A percentile compares a stretch with the other conserved stretches of the same genome.
Conservation (phyloP, 2,329 filamentous ascomycete species). For the Pestalotiopsis sp. region DNA sequence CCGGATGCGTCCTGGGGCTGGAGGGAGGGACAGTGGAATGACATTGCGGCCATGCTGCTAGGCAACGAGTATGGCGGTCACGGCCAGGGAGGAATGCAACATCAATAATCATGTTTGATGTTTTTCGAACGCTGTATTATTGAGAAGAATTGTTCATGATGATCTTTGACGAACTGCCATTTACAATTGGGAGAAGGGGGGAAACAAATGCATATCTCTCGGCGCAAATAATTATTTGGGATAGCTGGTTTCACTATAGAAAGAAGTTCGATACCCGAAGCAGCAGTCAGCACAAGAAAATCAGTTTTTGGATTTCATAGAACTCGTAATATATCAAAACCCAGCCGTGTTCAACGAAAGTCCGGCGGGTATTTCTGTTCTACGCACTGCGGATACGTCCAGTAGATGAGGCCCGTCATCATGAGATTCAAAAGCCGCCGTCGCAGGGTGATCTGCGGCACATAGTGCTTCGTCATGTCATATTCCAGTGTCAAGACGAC, state of each 20-base stretch:
- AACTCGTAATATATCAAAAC: not conserved
- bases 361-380: constrained; percentile 39
- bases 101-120: not conserved
- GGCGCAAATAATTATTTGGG: not conserved
- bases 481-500: constrained; percentile 39
- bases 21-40: constrained; percentile 16
- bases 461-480: constrained; percentile 39
- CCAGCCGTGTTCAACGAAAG: constrained; percentile 14
- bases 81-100: not conserved
- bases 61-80: constrained; percentile 10
- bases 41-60: constrained; percentile 16
- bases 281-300: not conserved
- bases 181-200: not conserved
- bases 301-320: not conserved
- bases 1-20: constrained; percentile 9
- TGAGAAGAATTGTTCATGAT: not conserved
- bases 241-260: not conserved
- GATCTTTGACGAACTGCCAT: not conserved
- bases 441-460: constrained; percentile 29
- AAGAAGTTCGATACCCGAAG: not conserved
- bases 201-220: not conserved
- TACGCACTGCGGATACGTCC: constrained; percentile 43
- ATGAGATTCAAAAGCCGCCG: constrained; percentile 29
- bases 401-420: constrained; percentile 38
- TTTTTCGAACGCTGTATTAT: not conserved